Base-by-base conservation (phyloP, 495 filamentous ascomycete genomes). In the Lophiostoma macrostomum region DNA sequence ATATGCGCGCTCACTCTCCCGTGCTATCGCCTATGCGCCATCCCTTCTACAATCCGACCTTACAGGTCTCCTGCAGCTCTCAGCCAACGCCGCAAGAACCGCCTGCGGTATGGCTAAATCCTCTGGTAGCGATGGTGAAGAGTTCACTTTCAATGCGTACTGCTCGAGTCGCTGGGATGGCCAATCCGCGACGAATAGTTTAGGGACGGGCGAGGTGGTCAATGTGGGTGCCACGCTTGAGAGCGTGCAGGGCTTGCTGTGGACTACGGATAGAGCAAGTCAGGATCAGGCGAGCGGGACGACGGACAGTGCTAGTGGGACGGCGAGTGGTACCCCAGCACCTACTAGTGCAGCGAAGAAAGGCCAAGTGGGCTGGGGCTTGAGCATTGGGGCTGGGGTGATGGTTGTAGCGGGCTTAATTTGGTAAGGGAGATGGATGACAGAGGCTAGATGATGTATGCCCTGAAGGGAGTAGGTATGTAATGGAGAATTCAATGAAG, bases 231-330 rank as follows among this genome's bases (percentile, higher is more conserved):
- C 37, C 3, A 39, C 50, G 1, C 16, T 53, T 37, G 50, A 44
- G 39, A n/a, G 16, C 34, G 38, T 53, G 27, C 50, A 53, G 39
- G 50, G 38, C 14, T 36, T 50, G 29, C 32, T 50, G 32, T 47
- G 30, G 27, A 20, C 40, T 5, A 44, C 25, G 40, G 40, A 39
- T 36, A 36, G 19, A 36, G 4, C n/a, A 4, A 18, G 32, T 13
- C 13, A 18, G 32, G n/a, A 36, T n/a, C 32, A 36, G 32, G 32
- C n/a, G n/a, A n/a, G n/a, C n/a, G n/a, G n/a, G n/a, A n/a, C n/a
- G n/a, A n/a, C n/a, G n/a, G n/a, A n/a, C n/a, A n/a, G n/a, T n/a
- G n/a, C n/a, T n/a, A n/a, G n/a, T n/a, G n/a, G n/a, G n/a, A n/a
- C n/a, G n/a, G n/a, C n/a, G n/a, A n/a, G n/a, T n/a, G n/a, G n/a